phyloP scores from a whole-genome alignment of 257 asterid species.

The Ligustrum vulgare region DNA sequence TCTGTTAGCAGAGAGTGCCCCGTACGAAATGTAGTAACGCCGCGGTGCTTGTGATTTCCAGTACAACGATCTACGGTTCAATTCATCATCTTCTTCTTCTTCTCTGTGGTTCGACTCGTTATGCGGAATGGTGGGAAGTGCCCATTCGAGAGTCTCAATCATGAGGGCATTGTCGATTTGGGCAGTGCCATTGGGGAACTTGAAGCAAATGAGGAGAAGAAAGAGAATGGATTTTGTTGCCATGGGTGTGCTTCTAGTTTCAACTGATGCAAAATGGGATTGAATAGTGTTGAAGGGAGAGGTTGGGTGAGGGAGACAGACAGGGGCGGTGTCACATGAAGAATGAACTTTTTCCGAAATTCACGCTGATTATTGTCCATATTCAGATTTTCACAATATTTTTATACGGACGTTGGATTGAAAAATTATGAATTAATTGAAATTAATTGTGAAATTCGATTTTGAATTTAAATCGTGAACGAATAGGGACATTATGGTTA shows the following conservation, averaged over 20 bases:
- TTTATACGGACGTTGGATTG: too few species aligned
- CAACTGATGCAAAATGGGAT: not conserved
- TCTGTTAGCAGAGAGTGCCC: slow-evolving; percentile 54
- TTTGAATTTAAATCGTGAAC: too few species aligned
- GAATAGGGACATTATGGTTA: too few species aligned
- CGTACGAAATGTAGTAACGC: slow-evolving; percentile 53
- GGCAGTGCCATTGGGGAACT: slow-evolving; percentile 22
- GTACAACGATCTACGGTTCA: slow-evolving; percentile 41
- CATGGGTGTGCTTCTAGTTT: slow-evolving; percentile 19
- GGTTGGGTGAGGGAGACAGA: not conserved
- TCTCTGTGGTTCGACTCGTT: not conserved
- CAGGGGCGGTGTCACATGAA: slow-evolving; percentile 39
- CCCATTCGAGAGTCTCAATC: slow-evolving; percentile 34
- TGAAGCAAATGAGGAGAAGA: slow-evolving; percentile 21
- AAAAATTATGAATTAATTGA: too few species aligned
- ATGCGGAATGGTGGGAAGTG: not conserved
- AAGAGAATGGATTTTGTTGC: slow-evolving; percentile 27
- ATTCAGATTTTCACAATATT: too few species aligned
- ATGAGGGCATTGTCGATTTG: slow-evolving; percentile 19
- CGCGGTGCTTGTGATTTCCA: slow-evolving; percentile 30
- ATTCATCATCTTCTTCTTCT: slow-evolving; percentile 10
- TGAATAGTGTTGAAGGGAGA: not conserved
- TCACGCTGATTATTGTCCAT: slow-evolving; percentile 26
- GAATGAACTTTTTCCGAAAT: slow-evolving; percentile 38
- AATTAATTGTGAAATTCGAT: too few species aligned